Conservation (phyloP, 2,329 filamentous ascomycete species). For the Pseudogymnoascus sp. region DNA sequence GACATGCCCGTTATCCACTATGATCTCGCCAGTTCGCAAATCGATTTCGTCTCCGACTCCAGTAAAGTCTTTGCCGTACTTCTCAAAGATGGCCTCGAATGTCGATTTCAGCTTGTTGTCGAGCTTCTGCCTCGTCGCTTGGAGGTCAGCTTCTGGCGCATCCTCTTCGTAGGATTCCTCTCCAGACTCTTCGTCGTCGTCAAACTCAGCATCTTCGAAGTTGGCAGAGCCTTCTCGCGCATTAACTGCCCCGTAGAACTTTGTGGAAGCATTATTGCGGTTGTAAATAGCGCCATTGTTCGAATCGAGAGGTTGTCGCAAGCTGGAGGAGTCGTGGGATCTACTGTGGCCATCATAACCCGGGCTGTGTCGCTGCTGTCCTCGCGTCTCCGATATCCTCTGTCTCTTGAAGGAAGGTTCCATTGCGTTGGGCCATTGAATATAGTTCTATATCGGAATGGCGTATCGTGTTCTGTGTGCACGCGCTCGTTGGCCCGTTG, state of each 20-base stretch:
- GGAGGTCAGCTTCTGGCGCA: slow-evolving; percentile 48
- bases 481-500: neutral
- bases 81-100: slow-evolving; percentile 82
- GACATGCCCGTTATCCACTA: slow-evolving; percentile 89
- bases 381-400: neutral
- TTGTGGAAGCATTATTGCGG: neutral
- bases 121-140: slow-evolving; percentile 55
- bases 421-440: neutral
- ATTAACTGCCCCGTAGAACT: neutral
- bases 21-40: slow-evolving; percentile 66
- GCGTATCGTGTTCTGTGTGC: neutral
- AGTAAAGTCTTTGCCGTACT: slow-evolving; percentile 76
- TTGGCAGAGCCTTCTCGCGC: neutral
- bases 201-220: neutral
- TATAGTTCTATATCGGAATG: neutral
- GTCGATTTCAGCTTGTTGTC: slow-evolving; percentile 68
- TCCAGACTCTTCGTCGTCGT: slow-evolving; percentile 7
- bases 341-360: neutral
- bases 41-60: slow-evolving; percentile 86
- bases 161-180: slow-evolving; percentile 32
- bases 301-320: neutral
- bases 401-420: neutral
- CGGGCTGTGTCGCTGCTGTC: neutral
- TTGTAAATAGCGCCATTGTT: neutral
- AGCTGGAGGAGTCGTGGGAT: neutral